A percentile compares a stretch with the other conserved stretches of the same genome.
phyloP scores from a whole-genome alignment of 768 basidiomycete genomes.

The Serendipita sp. region DNA sequence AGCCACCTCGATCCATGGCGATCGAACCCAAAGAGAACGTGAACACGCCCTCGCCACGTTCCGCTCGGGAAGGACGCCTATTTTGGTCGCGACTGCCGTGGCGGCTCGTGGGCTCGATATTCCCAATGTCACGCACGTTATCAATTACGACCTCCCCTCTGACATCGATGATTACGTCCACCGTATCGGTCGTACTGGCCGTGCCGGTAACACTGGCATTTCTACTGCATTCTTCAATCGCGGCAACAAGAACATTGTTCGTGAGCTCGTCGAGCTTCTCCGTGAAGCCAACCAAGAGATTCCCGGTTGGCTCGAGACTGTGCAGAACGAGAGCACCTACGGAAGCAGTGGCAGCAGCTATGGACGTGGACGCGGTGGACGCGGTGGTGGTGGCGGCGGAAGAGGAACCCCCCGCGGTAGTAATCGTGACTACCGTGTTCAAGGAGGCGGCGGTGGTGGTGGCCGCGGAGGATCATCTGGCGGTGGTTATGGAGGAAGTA shows the following conservation, averaged over 20 bases:
- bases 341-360: conserved; percentile 32
- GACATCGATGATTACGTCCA: conserved; percentile 99
- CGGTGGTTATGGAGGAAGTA: conserved; percentile 16
- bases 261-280: conserved; percentile 81
- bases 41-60: conserved; percentile 91
- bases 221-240: conserved; percentile 94
- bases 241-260: conserved; percentile 81
- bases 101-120: conserved; percentile 98
- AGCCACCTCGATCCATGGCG: conserved; percentile 95
- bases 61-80: conserved; percentile 85
- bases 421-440: conserved; percentile 27
- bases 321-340: conserved; percentile 67
- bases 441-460: conserved; percentile 17
- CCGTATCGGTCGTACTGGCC: conserved; percentile 93
- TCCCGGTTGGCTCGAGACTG: conserved; percentile 76
- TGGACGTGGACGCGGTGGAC: conserved; percentile 35
- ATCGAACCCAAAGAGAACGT: conserved; percentile 93
- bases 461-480: conserved; percentile 23
- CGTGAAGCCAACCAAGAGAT: conserved; percentile 94
- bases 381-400: conserved; percentile 37
- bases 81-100: conserved; percentile 95
- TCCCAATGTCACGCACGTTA: conserved; percentile 95
- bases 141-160: conserved; percentile 94
- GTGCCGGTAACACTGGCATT: conserved; percentile 94
- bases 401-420: conserved; percentile 21